Evolutionary conservation across 495 filamentous ascomycete genomes (phyloP).

Genomic region (Tuber brumale): DNA sequence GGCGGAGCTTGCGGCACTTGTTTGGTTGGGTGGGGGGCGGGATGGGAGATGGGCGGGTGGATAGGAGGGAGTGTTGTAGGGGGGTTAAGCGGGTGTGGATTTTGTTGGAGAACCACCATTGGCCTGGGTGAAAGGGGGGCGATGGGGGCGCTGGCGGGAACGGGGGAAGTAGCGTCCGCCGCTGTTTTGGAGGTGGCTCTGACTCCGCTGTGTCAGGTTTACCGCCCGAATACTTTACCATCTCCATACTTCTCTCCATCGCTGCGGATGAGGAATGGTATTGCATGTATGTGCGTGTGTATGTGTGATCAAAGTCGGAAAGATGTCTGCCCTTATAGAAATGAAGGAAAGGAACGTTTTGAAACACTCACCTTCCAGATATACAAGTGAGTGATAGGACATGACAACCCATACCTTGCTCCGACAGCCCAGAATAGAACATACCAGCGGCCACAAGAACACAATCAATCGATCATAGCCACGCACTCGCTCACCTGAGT

Average conservation of each 20-base stretch:
- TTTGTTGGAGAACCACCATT: constrained; percentile 29
- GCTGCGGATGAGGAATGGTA: not conserved
- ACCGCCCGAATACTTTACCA: not conserved
- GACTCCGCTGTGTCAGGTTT: not conserved
- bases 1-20: constrained; percentile 31
- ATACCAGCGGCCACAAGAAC: not conserved
- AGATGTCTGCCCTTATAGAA: not conserved
- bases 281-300: not conserved
- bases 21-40: constrained; percentile 7
- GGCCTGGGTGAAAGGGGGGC: not conserved
- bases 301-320: not conserved
- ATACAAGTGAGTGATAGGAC: not conserved
- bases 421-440: not conserved
- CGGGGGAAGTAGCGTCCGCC: not conserved
- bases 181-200: constrained; percentile 13
- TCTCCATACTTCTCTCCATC: not conserved
- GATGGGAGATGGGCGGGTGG: constrained; percentile 8
- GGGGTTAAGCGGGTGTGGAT: constrained; percentile 20
- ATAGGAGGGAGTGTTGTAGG: constrained; percentile 19
- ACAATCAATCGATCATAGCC: not conserved
- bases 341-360: not conserved
- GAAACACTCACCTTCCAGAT: not conserved
- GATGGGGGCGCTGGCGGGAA: not conserved
- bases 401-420: not conserved
- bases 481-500: not conserved